Evolutionary conservation across 805 yeast species (phyloP), one percentile per base, ranked within the genome.

Genomic region (Wickerhamomyces chaumierensis): DNA sequence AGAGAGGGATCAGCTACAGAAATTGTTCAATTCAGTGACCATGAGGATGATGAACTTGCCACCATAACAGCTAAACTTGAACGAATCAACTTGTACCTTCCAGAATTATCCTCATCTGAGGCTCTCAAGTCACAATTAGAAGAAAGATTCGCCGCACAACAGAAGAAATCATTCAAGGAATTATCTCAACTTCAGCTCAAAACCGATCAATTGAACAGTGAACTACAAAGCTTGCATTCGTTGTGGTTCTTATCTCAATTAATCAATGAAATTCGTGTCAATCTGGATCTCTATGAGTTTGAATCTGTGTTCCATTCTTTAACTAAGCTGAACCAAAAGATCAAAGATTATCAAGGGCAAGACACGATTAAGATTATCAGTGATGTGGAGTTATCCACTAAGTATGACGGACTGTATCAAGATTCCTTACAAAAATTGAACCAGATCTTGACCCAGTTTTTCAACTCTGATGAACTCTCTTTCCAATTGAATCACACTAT

Each of bases 201-300:
- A 25, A 55, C 49, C 8, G 42, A 35, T 11, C 46, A 43, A 16
- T 41, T 53, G 3, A 34, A 43, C 3, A 32, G 38, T 7, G 46
- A 52, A 19, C 25, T 53, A 18, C 45, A 42, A 14, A 41, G 41
- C 17, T 27, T 53, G 27, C 49, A 46, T 18, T 48, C 51, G 11
- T 33, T 51, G 2, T 53, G 57, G 57, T 36, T 51, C 14, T 33
- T 52, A 2, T 38, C 42, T 5, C 49, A 48, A 7, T 34, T 53
- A 5, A 37, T 51, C 18, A 49, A 47, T 29, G 57, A 53, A 36
- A 40, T 51, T 15, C 48, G 42, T 14, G 43, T 51, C 7, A 53
- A 52, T 27, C 16, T 51, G 23, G 55, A 51, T 23, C 23, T 52
- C 23, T 43, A 37, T 21, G 56, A 53, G 37, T 39, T 49, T 17